These are phyloP conservation scores for Yamadazyma diddensiae DNA, from an alignment of 1,139 yeast species.

Conservation along the genomic window DNA sequence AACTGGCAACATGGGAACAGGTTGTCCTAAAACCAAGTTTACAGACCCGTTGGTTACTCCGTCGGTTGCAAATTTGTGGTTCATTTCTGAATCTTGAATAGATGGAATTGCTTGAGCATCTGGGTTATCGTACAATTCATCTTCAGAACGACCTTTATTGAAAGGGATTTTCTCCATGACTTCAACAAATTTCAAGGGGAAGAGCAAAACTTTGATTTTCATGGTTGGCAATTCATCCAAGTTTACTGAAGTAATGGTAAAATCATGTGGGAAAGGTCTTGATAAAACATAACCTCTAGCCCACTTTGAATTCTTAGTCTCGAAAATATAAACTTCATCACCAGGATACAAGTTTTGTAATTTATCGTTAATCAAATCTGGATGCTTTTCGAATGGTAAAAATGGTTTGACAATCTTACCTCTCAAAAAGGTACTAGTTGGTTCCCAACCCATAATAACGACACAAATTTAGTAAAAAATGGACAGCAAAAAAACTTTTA, in stretches of 20 bases:
- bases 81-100: slow-evolving; percentile 41
- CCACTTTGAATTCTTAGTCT: slow-evolving; percentile 65
- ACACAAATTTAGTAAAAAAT: background rate
- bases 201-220: slow-evolving; percentile 49
- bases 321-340: slow-evolving; percentile 77
- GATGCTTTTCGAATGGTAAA: slow-evolving; percentile 55
- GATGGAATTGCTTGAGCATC: slow-evolving; percentile 40
- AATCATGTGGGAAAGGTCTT: slow-evolving; percentile 68
- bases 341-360: slow-evolving; percentile 70
- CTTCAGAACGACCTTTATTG: slow-evolving; percentile 20
- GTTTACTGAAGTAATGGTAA: slow-evolving; percentile 57
- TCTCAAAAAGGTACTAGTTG: slow-evolving; percentile 36
- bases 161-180: slow-evolving; percentile 34
- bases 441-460: slow-evolving; percentile 30
- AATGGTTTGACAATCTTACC: slow-evolving; percentile 61
- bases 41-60: slow-evolving; percentile 13
- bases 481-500: background rate
- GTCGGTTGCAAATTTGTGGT: slow-evolving; percentile 29
- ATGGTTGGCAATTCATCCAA: slow-evolving; percentile 61
- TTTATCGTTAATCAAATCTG: slow-evolving; percentile 34
- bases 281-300: slow-evolving; percentile 71
- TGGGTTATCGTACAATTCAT: slow-evolving; percentile 33
- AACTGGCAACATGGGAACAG: slow-evolving; percentile 55
- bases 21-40: slow-evolving; percentile 12
- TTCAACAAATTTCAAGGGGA: slow-evolving; percentile 56